Evolutionary conservation across 2,329 filamentous ascomycete genomes (phyloP).

Genomic region (Trichophyton mentagrophytes): DNA sequence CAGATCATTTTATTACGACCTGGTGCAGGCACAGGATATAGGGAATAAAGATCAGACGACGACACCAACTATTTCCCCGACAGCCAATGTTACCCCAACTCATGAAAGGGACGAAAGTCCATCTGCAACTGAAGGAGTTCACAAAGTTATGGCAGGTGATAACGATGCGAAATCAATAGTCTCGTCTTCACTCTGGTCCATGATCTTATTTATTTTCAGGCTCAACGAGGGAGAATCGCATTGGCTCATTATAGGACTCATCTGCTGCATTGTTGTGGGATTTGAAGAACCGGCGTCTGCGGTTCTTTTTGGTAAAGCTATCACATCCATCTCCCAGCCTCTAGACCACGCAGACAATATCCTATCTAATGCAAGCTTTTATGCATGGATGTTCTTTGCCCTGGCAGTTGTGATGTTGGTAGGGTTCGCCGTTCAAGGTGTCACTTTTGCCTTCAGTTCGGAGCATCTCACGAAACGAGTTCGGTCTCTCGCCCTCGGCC

Average conservation of each 20-base stretch:
- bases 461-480: slow-evolving; percentile 54
- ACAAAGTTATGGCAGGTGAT: slow-evolving; percentile 8
- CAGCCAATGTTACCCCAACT: not conserved
- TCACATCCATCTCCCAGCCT: slow-evolving; percentile 41
- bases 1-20: slow-evolving; percentile 31
- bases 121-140: slow-evolving; percentile 13
- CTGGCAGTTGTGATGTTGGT: slow-evolving; percentile 48
- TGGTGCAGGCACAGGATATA: slow-evolving; percentile 30
- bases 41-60: not conserved
- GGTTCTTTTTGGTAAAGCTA: slow-evolving; percentile 48
- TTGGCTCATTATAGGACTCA: slow-evolving; percentile 35
- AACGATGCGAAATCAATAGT: slow-evolving; percentile 16
- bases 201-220: slow-evolving; percentile 21
- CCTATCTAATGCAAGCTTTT: slow-evolving; percentile 39
- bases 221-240: not conserved
- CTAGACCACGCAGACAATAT: slow-evolving; percentile 41
- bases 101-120: not conserved
- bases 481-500: slow-evolving; percentile 51
- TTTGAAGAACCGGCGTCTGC: slow-evolving; percentile 46
- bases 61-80: not conserved
- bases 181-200: not conserved
- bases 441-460: slow-evolving; percentile 45
- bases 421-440: slow-evolving; percentile 49
- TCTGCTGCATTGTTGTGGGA: slow-evolving; percentile 42
- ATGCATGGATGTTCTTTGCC: slow-evolving; percentile 48